Evolutionary conservation across 2,329 filamentous ascomycete species (phyloP).

Genomic region (Achaetomium macrosporum): DNA sequence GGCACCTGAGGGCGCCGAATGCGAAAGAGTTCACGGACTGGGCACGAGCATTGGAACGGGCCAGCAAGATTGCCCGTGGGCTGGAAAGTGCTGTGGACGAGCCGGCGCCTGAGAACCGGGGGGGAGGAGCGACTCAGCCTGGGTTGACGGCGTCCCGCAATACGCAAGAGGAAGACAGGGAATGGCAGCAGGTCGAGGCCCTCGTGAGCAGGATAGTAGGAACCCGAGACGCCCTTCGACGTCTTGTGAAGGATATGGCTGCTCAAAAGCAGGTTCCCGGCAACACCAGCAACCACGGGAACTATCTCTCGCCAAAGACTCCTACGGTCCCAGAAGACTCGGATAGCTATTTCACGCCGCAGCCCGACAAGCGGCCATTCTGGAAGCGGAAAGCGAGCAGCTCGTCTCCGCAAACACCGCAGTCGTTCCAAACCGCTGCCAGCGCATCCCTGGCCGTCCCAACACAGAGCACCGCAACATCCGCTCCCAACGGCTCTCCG

Average conservation of each 20-base stretch:
- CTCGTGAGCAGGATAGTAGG: slow-evolving; percentile 82
- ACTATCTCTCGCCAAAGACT: slow-evolving; percentile 37
- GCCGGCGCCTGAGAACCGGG: slow-evolving; percentile 19
- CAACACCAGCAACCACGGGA: slow-evolving; percentile 27
- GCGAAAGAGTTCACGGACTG: slow-evolving; percentile 81
- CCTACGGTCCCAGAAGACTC: slow-evolving; percentile 42
- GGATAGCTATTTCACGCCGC: slow-evolving; percentile 49
- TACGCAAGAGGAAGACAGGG: slow-evolving; percentile 59
- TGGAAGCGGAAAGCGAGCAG: slow-evolving; percentile 83
- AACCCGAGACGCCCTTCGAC: slow-evolving; percentile 79
- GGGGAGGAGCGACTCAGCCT: slow-evolving; percentile 21
- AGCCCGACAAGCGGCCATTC: slow-evolving; percentile 64
- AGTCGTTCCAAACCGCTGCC: slow-evolving; percentile 35
- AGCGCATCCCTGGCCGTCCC: slow-evolving; percentile 40
- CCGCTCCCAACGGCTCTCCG: slow-evolving; percentile 28
- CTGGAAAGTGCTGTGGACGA: slow-evolving; percentile 36
- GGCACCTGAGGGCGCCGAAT: slow-evolving; percentile 83
- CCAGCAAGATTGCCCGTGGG: slow-evolving; percentile 60
- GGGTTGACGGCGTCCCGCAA: slow-evolving; percentile 28
- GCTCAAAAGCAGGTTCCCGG: slow-evolving; percentile 47
- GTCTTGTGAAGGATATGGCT: slow-evolving; percentile 79
- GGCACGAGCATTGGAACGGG: slow-evolving; percentile 78
- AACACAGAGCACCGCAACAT: slow-evolving; percentile 32
- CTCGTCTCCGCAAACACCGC: slow-evolving; percentile 37
- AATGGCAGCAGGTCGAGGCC: slow-evolving; percentile 82